phyloP scores from a whole-genome alignment of 2,329 filamentous ascomycete species.

The Cercospora canescens region DNA sequence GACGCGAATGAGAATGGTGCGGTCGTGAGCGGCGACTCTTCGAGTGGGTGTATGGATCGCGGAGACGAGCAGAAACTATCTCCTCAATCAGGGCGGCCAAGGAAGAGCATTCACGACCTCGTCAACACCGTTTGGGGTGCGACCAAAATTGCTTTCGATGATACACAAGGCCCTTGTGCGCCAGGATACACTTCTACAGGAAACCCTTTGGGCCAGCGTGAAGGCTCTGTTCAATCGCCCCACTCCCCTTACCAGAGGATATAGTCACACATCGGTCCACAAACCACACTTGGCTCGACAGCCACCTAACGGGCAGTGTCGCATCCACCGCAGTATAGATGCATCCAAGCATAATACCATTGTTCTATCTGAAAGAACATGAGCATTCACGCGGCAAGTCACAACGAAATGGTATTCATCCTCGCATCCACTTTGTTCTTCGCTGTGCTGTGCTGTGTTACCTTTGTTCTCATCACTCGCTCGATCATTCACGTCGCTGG shows the following conservation, averaged over 20 bases:
- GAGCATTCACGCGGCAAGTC: not conserved
- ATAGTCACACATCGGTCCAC: not conserved
- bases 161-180: not conserved
- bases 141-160: not conserved
- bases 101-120: not conserved
- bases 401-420: not conserved
- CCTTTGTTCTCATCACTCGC: not conserved
- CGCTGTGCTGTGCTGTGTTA: not conserved
- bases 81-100: not conserved
- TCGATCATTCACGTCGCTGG: not conserved
- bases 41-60: too few relatives aligned
- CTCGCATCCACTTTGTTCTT: not conserved
- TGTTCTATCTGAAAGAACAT: not conserved
- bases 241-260: not conserved
- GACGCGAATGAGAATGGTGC: too few relatives aligned
- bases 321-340: not conserved
- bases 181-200: not conserved
- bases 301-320: not conserved
- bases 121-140: not conserved
- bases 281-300: not conserved
- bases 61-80: not conserved
- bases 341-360: not conserved
- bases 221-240: not conserved
- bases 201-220: not conserved
- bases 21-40: too few relatives aligned